Conservation (phyloP, 2,329 filamentous ascomycete species). For the Setomelanomma holmii region DNA sequence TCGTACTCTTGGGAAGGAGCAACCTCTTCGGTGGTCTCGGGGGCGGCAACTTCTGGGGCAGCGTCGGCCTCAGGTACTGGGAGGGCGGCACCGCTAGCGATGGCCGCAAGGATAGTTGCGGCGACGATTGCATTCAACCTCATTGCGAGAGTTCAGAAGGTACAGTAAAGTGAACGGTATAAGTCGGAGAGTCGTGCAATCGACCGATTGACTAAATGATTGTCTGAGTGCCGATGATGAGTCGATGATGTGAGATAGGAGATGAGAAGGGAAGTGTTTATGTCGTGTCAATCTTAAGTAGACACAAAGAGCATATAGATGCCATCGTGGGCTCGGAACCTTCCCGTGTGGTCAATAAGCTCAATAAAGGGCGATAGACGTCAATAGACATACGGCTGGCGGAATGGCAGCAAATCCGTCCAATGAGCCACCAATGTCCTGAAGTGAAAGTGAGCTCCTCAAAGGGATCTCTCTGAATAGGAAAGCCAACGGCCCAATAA, state of each 20-base stretch:
- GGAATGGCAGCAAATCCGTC: constrained; percentile 7
- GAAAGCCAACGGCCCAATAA: constrained; percentile 7
- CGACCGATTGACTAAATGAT: constrained; percentile 8
- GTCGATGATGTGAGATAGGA: constrained; percentile 12
- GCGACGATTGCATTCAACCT: constrained; percentile 55
- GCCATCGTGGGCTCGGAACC: not conserved
- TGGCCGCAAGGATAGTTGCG: constrained; percentile 51
- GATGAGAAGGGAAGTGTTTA: constrained; percentile 15
- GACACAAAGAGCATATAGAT: constrained; percentile 1
- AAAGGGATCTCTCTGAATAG: constrained; percentile 19
- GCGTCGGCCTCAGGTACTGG: constrained; percentile 47
- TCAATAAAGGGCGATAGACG: constrained; percentile 18
- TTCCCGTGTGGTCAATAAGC: not conserved
- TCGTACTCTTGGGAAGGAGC: not conserved
- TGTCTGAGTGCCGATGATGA: constrained; percentile 11
- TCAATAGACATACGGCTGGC: constrained; percentile 16
- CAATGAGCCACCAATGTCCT: constrained; percentile 12
- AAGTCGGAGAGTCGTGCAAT: constrained; percentile 11
- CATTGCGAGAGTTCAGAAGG: constrained; percentile 49
- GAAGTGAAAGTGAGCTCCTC: constrained; percentile 17
- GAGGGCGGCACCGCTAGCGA: constrained; percentile 49
- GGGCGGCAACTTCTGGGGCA: constrained; percentile 23
- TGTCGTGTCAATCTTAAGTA: constrained; percentile 1
- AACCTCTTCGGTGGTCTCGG: constrained; percentile 24
- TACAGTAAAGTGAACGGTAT: constrained; percentile 22